Evolutionary conservation across 306 rosid species (phyloP), one percentile per base, ranked within the genome.

Genomic region (Hippophae gyantsensis): DNA sequence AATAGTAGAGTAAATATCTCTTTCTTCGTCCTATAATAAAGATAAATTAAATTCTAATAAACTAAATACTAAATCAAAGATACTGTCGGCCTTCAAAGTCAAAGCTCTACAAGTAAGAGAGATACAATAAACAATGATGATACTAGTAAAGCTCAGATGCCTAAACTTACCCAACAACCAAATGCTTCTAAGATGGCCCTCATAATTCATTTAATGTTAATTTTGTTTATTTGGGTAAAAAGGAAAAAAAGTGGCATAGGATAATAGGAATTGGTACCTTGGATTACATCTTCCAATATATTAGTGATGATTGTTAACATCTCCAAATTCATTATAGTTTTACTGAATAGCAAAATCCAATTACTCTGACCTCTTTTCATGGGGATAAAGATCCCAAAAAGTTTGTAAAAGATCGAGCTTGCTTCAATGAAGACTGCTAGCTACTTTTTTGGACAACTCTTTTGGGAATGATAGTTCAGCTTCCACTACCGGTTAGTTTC

Each of bases 401-500:
- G 51, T 69, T 77, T 7, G 41, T 58, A 69, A 76, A 66, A 42
- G 72, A n/a, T n/a, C n/a, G n/a, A 72, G 61, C 65, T 68, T 62
- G 69, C 69, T 60, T 25, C 75, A 46, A 53, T 40, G 58, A 70
- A 70, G 64, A 62, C 73, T 38, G 57, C 71, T 61, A 65, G 65
- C 64, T 8, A 48, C 66, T 48, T 44, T 38, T 56, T 18, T 43
- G 38, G 27, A 43, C 54, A 60, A 64, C 44, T 49, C 69, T 73
- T 57, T 77, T 41, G 76, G 52, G 56, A 76, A 70, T 64, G 73
- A 73, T 13, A 50, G 51, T 71, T 65, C 82, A 55, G 76, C 79
- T 47, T 43, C 94, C 73, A 84, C 67, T 76, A 68, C 76, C 11
- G 70, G 83, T 82, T 61, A 70, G 79, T 69, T 69, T 70, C 67